Evolutionary conservation across 2,329 filamentous ascomycete genomes (phyloP).

Genomic region (Penicillium sp.): DNA sequence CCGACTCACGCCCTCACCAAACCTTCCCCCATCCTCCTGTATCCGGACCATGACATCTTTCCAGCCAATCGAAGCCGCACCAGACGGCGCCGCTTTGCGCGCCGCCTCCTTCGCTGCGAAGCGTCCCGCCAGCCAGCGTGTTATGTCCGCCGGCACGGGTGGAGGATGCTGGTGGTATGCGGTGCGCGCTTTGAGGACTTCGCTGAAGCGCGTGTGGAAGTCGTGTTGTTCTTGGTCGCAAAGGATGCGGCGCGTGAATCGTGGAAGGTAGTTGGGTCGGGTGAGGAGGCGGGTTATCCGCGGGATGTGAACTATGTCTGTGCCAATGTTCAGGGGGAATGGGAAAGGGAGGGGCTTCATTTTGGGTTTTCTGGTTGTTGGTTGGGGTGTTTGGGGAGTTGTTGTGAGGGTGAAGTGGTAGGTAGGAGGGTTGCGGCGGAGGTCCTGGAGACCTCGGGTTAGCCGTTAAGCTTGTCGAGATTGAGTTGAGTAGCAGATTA

Average conservation of each 20-base stretch:
- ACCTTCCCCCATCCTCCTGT: conserved; percentile 17
- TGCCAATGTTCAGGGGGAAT: conserved; percentile 67
- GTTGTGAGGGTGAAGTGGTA: not conserved
- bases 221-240: conserved; percentile 40
- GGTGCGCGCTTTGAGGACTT: conserved; percentile 5
- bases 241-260: conserved; percentile 44
- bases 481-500: not conserved
- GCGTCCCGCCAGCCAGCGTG: conserved; percentile 49
- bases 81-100: conserved; percentile 63
- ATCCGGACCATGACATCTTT: conserved; percentile 56
- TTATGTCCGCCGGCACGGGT: conserved; percentile 33
- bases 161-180: not conserved
- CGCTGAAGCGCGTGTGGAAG: conserved; percentile 35
- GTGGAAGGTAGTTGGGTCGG: conserved; percentile 39
- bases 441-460: not conserved
- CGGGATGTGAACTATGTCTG: conserved; percentile 70
- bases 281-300: conserved; percentile 62
- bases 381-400: not conserved
- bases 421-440: not conserved
- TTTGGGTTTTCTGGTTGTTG: not conserved
- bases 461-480: not conserved
- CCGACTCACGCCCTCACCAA: conserved; percentile 23
- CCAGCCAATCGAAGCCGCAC: conserved; percentile 57
- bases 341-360: conserved; percentile 55
- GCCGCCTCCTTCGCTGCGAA: conserved; percentile 74